Evolutionary conservation across 2,329 filamentous ascomycete genomes (phyloP).

Genomic region (Cladosporium sp.): DNA sequence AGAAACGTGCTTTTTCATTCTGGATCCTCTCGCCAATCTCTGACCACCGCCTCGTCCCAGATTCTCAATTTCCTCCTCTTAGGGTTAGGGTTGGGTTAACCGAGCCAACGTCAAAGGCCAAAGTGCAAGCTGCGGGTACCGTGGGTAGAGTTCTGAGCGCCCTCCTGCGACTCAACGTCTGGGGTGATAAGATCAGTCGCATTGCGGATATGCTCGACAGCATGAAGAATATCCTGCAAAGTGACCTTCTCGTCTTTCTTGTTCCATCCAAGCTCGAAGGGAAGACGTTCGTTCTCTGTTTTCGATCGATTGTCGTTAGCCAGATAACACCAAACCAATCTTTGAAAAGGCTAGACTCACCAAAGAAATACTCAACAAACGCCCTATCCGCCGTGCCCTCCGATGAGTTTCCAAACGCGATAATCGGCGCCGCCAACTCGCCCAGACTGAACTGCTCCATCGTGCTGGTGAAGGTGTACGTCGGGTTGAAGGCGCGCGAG

Average conservation of each 20-base stretch:
- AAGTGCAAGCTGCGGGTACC: slow-evolving; percentile 1
- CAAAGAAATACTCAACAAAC: slow-evolving; percentile 45
- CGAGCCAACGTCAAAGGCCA: too few relatives aligned
- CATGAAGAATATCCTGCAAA: slow-evolving; percentile 14
- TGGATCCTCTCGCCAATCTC: too few relatives aligned
- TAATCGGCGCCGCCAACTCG: slow-evolving; percentile 48
- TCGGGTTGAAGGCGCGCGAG: slow-evolving; percentile 46
- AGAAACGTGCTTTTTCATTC: too few relatives aligned
- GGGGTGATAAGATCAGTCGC: slow-evolving; percentile 14
- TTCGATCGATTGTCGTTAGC: neutral
- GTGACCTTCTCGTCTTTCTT: slow-evolving; percentile 20
- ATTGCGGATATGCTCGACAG: slow-evolving; percentile 16
- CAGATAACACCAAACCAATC: neutral
- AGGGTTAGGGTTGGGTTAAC: too few relatives aligned
- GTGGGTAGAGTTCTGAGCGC: neutral
- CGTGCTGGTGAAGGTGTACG: slow-evolving; percentile 42
- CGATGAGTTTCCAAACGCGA: slow-evolving; percentile 45
- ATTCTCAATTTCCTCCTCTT: too few relatives aligned
- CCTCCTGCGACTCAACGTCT: neutral
- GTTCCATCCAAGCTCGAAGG: slow-evolving; percentile 40
- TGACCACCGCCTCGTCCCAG: too few relatives aligned
- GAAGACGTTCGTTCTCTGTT: slow-evolving; percentile 42
- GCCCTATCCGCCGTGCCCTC: slow-evolving; percentile 37
- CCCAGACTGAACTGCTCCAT: slow-evolving; percentile 47
- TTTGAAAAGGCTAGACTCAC: slow-evolving; percentile 28